phyloP scores from a whole-genome alignment of 805 yeast species.

The Lachancea waltii region DNA sequence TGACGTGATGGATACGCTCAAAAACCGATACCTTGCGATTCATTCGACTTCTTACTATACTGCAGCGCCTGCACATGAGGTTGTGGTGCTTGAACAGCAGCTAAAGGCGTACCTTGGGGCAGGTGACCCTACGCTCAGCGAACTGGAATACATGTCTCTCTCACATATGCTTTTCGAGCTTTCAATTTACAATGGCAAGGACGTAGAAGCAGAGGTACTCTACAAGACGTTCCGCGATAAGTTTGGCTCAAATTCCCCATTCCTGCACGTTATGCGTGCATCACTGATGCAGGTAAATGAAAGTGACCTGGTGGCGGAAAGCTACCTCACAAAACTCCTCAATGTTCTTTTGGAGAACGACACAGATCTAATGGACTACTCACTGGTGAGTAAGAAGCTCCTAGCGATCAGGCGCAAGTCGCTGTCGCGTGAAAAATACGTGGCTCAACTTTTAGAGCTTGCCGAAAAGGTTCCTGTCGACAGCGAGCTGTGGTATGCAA shows the following conservation, averaged over 20 bases:
- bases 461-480: slow-evolving; percentile 55
- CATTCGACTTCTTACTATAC: slow-evolving; percentile 47
- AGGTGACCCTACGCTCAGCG: slow-evolving; percentile 23
- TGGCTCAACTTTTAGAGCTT: slow-evolving; percentile 18
- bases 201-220: slow-evolving; percentile 61
- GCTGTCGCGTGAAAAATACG: slow-evolving; percentile 13
- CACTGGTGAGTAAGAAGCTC: slow-evolving; percentile 25
- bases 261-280: slow-evolving; percentile 28
- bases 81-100: slow-evolving; percentile 33
- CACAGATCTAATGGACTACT: slow-evolving; percentile 28
- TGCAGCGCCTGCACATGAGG: slow-evolving; percentile 41
- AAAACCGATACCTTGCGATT: slow-evolving; percentile 45
- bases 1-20: slow-evolving; percentile 17
- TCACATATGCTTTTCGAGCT: slow-evolving; percentile 69
- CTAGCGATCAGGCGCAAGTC: slow-evolving; percentile 20
- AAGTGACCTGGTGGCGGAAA: slow-evolving; percentile 22
- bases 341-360: slow-evolving; percentile 49
- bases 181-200: slow-evolving; percentile 53
- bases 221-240: slow-evolving; percentile 62
- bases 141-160: slow-evolving; percentile 45
- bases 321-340: slow-evolving; percentile 47
- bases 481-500: slow-evolving; percentile 69
- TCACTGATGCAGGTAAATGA: slow-evolving; percentile 23
- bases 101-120: slow-evolving; percentile 27
- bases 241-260: slow-evolving; percentile 45